These are phyloP conservation scores for Monosporascus sp. DNA, from an alignment of 2,329 filamentous ascomycete species.

Conservation along the genomic window DNA sequence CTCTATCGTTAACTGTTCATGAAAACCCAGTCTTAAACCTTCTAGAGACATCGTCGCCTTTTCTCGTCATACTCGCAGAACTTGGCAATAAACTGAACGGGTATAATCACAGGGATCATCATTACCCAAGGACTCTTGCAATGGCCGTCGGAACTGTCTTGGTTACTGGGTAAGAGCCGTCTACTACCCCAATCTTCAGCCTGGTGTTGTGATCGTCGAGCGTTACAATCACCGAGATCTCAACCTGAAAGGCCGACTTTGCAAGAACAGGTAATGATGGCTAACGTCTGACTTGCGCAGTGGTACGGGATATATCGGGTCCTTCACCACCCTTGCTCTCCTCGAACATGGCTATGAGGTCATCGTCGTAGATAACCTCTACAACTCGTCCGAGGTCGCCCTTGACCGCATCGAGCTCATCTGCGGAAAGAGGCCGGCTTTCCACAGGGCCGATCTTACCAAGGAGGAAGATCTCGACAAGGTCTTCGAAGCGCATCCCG, in stretches of 20 bases:
- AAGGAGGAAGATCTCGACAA: constrained; percentile 77
- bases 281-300: constrained; percentile 41
- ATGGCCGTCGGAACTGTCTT: constrained; percentile 87
- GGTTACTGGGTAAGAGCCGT: constrained; percentile 71
- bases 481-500: constrained; percentile 82
- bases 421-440: constrained; percentile 77
- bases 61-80: no score
- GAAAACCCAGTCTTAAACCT: no score
- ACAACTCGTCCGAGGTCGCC: constrained; percentile 91
- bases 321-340: constrained; percentile 87
- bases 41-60: no score
- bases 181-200: background rate
- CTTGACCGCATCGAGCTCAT: constrained; percentile 95
- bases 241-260: background rate
- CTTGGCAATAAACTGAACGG: no score
- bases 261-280: background rate
- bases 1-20: no score
- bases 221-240: no score
- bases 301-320: constrained; percentile 98
- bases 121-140: constrained; percentile 18
- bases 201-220: no score
- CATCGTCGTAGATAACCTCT: constrained; percentile 91
- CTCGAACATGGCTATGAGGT: constrained; percentile 95
- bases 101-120: background rate
- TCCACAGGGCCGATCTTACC: constrained; percentile 84